Evolutionary conservation across 768 basidiomycete genomes (phyloP), one percentile per base, ranked within the genome.

Genomic region (Suillus cothurnatus): DNA sequence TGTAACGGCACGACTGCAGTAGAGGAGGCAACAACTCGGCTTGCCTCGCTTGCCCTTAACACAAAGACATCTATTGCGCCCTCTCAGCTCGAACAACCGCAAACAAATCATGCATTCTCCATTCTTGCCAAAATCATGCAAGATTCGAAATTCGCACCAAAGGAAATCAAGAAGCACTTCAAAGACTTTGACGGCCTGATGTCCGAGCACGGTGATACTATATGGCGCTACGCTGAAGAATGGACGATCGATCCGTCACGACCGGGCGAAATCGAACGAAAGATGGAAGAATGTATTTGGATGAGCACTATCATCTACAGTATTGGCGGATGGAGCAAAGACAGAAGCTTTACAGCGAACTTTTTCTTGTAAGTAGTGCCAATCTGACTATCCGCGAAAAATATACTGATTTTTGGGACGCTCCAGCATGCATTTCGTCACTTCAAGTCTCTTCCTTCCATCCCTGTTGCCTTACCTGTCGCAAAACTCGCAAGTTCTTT

Each of bases 281-380:
- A 89, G 73, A 79, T 88, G 28, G 87, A 88, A 66, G 90, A 93
- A 69, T 67, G 92, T 4, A 71, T 78, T 6, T 92, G 88, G 86
- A 74, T 82, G n/a, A 81, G 78, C 50, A 76, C 77, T 0, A 62
- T 89, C n/a, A 67, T 88, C 26, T 92, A 87, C 66, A 86, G 81
- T 2, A 76, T 86, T 21, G 83, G 81, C 8, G 88, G 86, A 4
- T 86, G 82, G 79, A 75, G 78, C 45, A 86, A 86, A 72, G 79
- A 81, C 31, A 84, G 82, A 1, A 86, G 90, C 61, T 66, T 68
- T 53, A 56, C 19, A 41, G 41, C 68, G 0, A 69, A 77, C 34
- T 90, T 91, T 74, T 84, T 86, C 79, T 61, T 80, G 88, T 90
- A 65, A 14, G 76, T 70, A 6, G 5, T 12, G 4, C 53, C 4